A percentile compares a stretch with the other conserved stretches of the same genome.
Evolutionary conservation across 1,284 basidiomycete genomes (phyloP).

Genomic region (Microbotryum scabiosae): DNA sequence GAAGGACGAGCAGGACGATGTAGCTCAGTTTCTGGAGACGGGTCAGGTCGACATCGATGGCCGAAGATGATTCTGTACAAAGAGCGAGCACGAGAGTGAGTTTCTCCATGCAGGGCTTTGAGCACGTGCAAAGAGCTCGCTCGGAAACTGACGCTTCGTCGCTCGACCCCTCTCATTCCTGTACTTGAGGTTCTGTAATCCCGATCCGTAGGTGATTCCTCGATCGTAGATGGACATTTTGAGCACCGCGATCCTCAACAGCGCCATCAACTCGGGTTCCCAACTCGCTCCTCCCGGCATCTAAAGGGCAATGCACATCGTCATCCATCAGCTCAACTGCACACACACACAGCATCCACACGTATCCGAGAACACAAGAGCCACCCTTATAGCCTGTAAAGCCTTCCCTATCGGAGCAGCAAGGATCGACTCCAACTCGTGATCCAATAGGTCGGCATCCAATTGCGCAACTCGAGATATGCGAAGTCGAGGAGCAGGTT

Average conservation of each 20-base stretch:
- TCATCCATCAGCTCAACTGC: constrained; percentile 4
- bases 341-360: constrained; percentile 9
- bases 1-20: constrained; percentile 25
- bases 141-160: constrained; percentile 38
- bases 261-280: constrained; percentile 70
- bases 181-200: constrained; percentile 69
- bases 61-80: neutral
- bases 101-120: too few species aligned
- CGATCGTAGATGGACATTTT: constrained; percentile 73
- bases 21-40: constrained; percentile 21
- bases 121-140: too few species aligned
- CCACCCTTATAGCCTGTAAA: constrained; percentile 60
- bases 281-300: constrained; percentile 56
- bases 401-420: constrained; percentile 73
- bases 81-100: too few species aligned
- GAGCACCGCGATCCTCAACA: constrained; percentile 71
- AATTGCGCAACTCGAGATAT: constrained; percentile 75
- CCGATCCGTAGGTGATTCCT: constrained; percentile 80
- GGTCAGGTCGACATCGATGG: constrained; percentile 8
- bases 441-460: constrained; percentile 85
- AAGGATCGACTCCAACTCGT: constrained; percentile 74
- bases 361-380: constrained; percentile 33
- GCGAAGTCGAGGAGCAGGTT: constrained; percentile 13
- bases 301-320: constrained; percentile 40
- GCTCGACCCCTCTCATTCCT: constrained; percentile 38